A percentile compares a stretch with the other conserved stretches of the same genome.
Evolutionary conservation across 345 rosid species (phyloP).

Genomic region (Mangifera indica): DNA sequence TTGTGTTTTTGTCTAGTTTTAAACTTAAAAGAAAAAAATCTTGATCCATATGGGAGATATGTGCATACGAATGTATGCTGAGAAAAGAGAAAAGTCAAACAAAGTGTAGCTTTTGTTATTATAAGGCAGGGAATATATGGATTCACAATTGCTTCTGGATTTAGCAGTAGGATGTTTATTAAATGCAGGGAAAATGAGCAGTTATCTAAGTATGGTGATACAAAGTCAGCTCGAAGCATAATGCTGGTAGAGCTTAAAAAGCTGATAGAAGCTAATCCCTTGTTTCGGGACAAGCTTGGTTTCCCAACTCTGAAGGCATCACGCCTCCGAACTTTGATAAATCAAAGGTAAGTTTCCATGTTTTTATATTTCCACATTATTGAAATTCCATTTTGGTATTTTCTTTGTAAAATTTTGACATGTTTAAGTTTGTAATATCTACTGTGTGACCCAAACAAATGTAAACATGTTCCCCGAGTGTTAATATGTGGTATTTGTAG

Average conservation of each 20-base stretch:
- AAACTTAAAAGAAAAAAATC: too few relatives aligned
- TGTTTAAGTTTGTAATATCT: constrained; percentile 64
- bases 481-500: constrained; percentile 26
- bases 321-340: constrained; percentile 35
- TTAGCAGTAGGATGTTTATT: not conserved
- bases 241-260: constrained; percentile 35
- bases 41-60: not conserved
- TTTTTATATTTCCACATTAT: not conserved
- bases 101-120: not conserved
- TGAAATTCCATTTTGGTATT: constrained; percentile 3
- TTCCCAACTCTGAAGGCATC: constrained; percentile 31
- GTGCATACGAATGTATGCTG: not conserved
- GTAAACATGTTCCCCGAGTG: not conserved
- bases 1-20: not conserved
- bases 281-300: constrained; percentile 35
- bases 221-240: constrained; percentile 36
- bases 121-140: not conserved
- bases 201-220: constrained; percentile 36
- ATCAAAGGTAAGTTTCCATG: constrained; percentile 28
- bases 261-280: constrained; percentile 34
- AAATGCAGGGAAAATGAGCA: constrained; percentile 33
- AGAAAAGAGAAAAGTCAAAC: not conserved
- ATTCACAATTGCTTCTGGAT: not conserved
- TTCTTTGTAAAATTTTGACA: not conserved
- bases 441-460: constrained; percentile 26